Percentiles rank a stretch among this genome's conserved stretches.
Evolutionary conservation across 768 basidiomycete genomes (phyloP).

Genomic region (Suillus tomentosus): DNA sequence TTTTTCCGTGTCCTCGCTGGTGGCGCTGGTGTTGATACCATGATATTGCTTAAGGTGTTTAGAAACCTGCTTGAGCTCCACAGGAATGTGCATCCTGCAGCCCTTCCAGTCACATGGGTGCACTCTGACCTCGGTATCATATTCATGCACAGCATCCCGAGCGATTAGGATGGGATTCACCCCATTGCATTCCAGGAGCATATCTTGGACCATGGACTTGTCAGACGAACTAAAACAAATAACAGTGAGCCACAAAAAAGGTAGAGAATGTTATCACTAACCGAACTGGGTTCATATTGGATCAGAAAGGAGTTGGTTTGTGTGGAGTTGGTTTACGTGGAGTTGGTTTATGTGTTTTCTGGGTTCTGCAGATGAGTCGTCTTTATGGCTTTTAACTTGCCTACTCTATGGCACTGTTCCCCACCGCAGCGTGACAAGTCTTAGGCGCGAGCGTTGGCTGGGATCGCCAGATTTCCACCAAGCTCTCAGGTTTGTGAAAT

Average conservation of each 20-base stretch:
- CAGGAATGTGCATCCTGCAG: not conserved
- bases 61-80: not conserved
- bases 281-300: not conserved
- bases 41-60: not conserved
- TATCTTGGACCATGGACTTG: not conserved
- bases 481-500: not conserved
- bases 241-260: not conserved
- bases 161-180: not conserved
- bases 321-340: not conserved
- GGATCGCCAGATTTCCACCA: not conserved
- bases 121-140: not conserved
- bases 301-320: not conserved
- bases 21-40: not conserved
- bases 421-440: constrained; percentile 1
- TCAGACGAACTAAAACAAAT: not conserved
- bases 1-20: not conserved
- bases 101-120: not conserved
- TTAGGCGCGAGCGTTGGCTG: not conserved
- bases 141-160: not conserved
- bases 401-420: not conserved
- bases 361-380: not conserved
- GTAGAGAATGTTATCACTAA: not conserved
- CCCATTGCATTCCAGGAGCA: not conserved
- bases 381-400: not conserved
- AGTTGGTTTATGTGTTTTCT: constrained; percentile 2